These are phyloP conservation scores for Cercospora sesami DNA, from an alignment of 2,329 filamentous ascomycete genomes.

Conservation along the genomic window DNA sequence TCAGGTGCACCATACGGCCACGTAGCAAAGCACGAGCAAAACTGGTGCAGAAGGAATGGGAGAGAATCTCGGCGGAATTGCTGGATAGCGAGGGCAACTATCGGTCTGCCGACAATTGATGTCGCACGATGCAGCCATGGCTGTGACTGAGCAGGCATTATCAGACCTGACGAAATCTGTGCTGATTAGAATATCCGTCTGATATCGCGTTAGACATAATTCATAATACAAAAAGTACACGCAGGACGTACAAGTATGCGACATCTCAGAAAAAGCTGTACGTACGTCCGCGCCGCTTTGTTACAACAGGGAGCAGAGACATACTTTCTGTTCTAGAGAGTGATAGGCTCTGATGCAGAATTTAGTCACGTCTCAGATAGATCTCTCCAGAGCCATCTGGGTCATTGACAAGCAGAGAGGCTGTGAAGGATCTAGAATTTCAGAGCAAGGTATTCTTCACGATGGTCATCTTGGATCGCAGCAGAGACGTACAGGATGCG, in stretches of 20 bases:
- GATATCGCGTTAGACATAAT: neutral
- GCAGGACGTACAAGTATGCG: neutral
- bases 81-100: neutral
- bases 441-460: neutral
- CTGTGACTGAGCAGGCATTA: neutral
- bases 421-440: neutral
- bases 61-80: neutral
- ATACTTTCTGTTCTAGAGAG: neutral
- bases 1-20: neutral
- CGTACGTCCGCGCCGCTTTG: no score
- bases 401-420: neutral
- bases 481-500: neutral
- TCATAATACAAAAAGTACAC: neutral
- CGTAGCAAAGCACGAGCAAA: neutral
- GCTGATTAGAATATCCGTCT: no score
- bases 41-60: neutral
- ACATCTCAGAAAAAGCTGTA: neutral
- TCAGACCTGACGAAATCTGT: neutral
- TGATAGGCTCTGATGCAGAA: neutral
- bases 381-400: neutral
- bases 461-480: neutral
- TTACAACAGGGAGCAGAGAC: neutral
- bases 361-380: no score
- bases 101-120: neutral
- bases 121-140: neutral